A percentile compares a stretch with the other conserved stretches of the same genome.
Evolutionary conservation across 495 filamentous ascomycete species (phyloP).

Genomic region (Tuber umbilicatum): DNA sequence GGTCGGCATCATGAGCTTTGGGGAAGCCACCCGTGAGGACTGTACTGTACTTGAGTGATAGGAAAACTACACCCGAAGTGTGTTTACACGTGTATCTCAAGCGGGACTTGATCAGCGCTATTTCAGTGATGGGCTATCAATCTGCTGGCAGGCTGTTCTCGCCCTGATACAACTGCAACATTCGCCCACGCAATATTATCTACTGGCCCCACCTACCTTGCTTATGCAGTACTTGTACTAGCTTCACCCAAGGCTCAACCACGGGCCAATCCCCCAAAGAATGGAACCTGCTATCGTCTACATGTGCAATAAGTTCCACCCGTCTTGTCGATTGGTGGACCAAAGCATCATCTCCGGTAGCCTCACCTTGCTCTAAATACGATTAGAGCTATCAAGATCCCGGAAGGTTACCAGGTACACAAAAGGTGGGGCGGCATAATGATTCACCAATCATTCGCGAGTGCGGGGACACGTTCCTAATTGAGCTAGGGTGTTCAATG

Average conservation of each 20-base stretch:
- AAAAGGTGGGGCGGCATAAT: neutral
- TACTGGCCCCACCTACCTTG: neutral
- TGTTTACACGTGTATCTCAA: neutral
- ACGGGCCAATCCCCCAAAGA: neutral
- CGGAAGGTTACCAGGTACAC: neutral
- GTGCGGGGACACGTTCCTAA: neutral
- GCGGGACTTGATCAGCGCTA: neutral
- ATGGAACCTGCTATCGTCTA: neutral
- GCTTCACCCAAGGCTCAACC: neutral
- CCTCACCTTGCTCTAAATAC: neutral
- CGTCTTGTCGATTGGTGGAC: neutral
- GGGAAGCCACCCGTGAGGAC: neutral
- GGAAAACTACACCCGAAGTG: neutral
- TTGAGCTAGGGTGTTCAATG: neutral
- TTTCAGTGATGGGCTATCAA: neutral
- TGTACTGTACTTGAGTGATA: too few relatives aligned
- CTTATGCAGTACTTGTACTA: neutral
- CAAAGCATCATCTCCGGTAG: neutral
- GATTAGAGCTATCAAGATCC: neutral
- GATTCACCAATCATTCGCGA: neutral
- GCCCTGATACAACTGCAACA: neutral
- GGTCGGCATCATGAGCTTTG: neutral
- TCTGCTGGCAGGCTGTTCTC: neutral
- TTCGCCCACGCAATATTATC: neutral
- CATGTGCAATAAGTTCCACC: neutral